Base-by-base conservation (phyloP, 208 protist species). In the Phytomonas sp. region DNA sequence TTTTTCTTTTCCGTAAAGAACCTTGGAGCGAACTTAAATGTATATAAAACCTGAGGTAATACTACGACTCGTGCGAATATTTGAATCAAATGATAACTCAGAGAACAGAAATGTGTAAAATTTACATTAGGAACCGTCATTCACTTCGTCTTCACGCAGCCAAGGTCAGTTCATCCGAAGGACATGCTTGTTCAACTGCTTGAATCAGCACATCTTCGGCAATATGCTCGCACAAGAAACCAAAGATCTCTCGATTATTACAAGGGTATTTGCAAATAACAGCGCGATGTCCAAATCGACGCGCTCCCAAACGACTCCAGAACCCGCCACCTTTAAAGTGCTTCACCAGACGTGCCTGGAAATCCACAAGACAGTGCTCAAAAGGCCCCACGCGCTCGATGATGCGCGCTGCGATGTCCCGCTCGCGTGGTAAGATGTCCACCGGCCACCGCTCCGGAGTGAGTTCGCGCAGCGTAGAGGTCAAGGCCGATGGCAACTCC, bases 361-460 rank as follows among this genome's bases (percentile, higher is more conserved):
- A 83, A 72, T 85, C 80, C 0, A 77, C 67, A 0, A 76, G 29
- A 66, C 83, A 70, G 30, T 84, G 62, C 71, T 86, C 80, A 40
- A 84, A 60, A 2, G 83, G 73, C 0, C 69, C 71, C 0, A 79
- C 77, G n/a, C 19, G 2, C 2, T 29, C 4, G 42, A 85, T 37
- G 23, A 88, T 78, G 33, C 52, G 74, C 33, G 60, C 62, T 16
- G 80, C 83, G 59, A 81, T 12, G 10, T 36, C 77, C 26, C 80
- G 77, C 60, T 83, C 77, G 30, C 69, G 42, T 0, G 72, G 73
- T 12, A 88, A 75, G 16, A 81, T 34, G 4, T 26, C 69, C 2
- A 26, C 26, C 29, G 83, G 83, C 80, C 83, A 88, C 66, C 72
- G 66, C 10, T 67, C 67, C 14, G 45, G 33, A 0, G 63, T 67